Conservation (phyloP, 2,329 filamentous ascomycete genomes). For the Phaeomoniella chlamydospora region DNA sequence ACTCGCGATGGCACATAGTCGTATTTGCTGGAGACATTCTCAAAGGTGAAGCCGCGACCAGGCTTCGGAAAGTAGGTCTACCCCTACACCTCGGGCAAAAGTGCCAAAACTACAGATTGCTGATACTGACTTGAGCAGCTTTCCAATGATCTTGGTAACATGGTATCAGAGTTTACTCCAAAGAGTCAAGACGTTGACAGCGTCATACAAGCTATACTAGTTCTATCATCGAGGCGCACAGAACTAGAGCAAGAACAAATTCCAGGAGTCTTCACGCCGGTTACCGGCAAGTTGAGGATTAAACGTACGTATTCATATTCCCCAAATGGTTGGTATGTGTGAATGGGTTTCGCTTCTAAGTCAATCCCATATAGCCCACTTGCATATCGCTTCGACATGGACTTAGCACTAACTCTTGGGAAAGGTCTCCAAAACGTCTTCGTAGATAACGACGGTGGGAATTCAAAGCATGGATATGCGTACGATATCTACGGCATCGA, state of each 20-base stretch:
- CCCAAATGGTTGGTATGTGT: too few species aligned
- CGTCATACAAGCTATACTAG: slow-evolving; percentile 42
- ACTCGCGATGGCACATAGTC: slow-evolving; percentile 37
- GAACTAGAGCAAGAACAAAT: slow-evolving; percentile 37
- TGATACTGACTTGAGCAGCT: neutral
- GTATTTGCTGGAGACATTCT: slow-evolving; percentile 31
- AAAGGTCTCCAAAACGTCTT: slow-evolving; percentile 45
- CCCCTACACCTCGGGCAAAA: neutral
- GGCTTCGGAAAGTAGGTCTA: slow-evolving; percentile 22
- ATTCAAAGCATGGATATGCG: slow-evolving; percentile 39
- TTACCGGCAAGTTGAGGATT: slow-evolving; percentile 40
- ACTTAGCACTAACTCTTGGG: too few species aligned
- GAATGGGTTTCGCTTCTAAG: too few species aligned
- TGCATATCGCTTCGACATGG: neutral
- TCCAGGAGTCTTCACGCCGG: slow-evolving; percentile 40
- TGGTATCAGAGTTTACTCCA: slow-evolving; percentile 28
- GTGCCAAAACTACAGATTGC: neutral
- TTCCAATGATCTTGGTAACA: slow-evolving; percentile 22
- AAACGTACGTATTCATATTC: slow-evolving; percentile 13
- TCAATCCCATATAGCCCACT: neutral
- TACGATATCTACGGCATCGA: slow-evolving; percentile 43
- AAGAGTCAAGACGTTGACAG: slow-evolving; percentile 31
- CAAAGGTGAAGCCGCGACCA: slow-evolving; percentile 11
- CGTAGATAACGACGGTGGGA: slow-evolving; percentile 40
- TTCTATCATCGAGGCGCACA: slow-evolving; percentile 34